Base-by-base conservation (phyloP, 306 rosid genomes). In the Acacia acuminata region DNA sequence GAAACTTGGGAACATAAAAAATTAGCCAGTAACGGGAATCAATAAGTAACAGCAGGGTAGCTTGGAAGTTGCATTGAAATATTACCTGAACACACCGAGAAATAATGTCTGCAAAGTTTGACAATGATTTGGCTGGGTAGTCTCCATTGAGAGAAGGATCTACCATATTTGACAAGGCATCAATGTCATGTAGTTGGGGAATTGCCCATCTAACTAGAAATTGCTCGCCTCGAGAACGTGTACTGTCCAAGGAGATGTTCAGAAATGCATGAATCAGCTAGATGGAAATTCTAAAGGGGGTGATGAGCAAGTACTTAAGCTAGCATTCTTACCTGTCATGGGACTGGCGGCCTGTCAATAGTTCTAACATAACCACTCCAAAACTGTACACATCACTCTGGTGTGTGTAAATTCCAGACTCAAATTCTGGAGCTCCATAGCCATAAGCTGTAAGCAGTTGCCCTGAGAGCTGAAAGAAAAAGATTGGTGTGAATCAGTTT, bases 361-460 rank as follows among this genome's bases (percentile, higher is more conserved):
- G 92, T 87, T 96, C 98, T 77, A 96, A 81, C 99, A 96, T 94
- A 71, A 96, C 93, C 87, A 96, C 99, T 34, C 99, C 99, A 64
- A 96, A 92, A 79, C 98, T 96, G 87, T 89, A 96, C 56, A 94
- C 96, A 34, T 94, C 99, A 77, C 97, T 94, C 82, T 90, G 91
- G 69, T 78, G 65, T 8, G 97, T 96, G 86, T 96, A 96, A 76
- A 84, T 88, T 86, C 99, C 99, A 1, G 94, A 90, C 76, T 96
- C 99, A 80, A 91, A 94, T 82, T 96, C 99, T 56, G 99, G 99
- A 73, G 99, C 99, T 78, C 99, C 99, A 22, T 94, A 94, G 65
- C 99, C 97, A 34, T 94, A 92, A 53, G 94, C 84, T 17, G 97
- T 32, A 83, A 85, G 88, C 76, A 94, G 89, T 16, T 90, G 85